Conservation (phyloP, 177 flowering plant genomes). For the Telopea speciosissima region DNA sequence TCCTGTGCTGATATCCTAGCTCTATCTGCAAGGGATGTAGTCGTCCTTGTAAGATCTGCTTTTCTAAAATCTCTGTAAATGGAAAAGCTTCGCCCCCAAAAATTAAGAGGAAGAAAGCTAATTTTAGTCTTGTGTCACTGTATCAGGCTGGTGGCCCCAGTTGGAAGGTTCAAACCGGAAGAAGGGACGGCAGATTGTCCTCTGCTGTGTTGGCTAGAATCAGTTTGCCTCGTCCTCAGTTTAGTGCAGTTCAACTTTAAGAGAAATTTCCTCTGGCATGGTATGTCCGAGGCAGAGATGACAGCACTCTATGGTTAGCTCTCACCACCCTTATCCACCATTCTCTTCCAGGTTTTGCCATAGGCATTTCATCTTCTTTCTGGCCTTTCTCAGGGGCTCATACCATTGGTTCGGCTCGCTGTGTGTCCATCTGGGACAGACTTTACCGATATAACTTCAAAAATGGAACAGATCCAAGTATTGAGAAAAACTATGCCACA, state of each 20-base stretch:
- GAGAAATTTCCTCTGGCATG: slow-evolving; percentile 9
- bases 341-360: neutral
- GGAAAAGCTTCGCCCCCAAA: neutral
- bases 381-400: neutral
- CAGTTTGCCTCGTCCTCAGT: neutral
- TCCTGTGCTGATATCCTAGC: slow-evolving; percentile 6
- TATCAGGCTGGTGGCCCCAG: neutral
- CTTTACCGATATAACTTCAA: neutral
- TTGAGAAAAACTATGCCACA: neutral
- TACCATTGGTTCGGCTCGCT: slow-evolving; percentile 4
- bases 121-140: no score
- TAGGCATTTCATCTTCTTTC: neutral
- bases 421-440: neutral
- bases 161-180: neutral
- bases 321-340: neutral
- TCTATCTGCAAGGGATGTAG: neutral
- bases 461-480: neutral
- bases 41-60: neutral
- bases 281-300: slow-evolving; percentile 1
- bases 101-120: neutral
- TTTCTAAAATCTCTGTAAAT: neutral
- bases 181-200: neutral
- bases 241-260: neutral
- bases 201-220: neutral
- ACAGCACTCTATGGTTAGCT: neutral